Conservation (phyloP, 768 basidiomycete species). For the Lactarius pseudohatsudake region DNA sequence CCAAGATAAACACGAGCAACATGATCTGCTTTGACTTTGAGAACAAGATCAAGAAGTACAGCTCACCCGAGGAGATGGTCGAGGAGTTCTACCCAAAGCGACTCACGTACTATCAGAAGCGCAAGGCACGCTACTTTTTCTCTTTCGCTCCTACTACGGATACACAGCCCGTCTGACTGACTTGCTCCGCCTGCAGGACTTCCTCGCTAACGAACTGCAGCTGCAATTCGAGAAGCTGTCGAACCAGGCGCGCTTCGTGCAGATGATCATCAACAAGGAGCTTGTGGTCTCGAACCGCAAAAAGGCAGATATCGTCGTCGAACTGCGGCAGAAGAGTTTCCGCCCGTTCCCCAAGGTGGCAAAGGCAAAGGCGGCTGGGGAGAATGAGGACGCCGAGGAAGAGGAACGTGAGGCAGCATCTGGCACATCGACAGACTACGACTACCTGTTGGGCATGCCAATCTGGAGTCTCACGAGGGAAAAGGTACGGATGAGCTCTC, state of each 20-base stretch:
- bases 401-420: conserved; percentile 50
- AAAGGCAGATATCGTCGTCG: conserved; percentile 80
- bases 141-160: background rate
- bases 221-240: conserved; percentile 76
- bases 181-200: conserved; percentile 54
- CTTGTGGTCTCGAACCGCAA: conserved; percentile 84
- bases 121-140: conserved; percentile 62
- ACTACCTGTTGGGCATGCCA: conserved; percentile 93
- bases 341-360: conserved; percentile 83
- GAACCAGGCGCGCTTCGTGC: conserved; percentile 95
- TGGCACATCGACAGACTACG: conserved; percentile 65
- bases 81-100: conserved; percentile 91
- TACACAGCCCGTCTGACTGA: conserved; percentile 1
- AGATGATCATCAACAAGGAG: conserved; percentile 90
- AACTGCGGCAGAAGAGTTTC: conserved; percentile 83
- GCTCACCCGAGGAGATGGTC: conserved; percentile 84
- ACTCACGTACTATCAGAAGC: conserved; percentile 89
- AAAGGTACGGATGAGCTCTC: conserved; percentile 51
- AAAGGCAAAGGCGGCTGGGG: conserved; percentile 65
- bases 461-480: conserved; percentile 95
- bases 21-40: conserved; percentile 99
- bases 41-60: conserved; percentile 93
- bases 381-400: conserved; percentile 59
- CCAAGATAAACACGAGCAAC: conserved; percentile 86
- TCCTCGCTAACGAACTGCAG: conserved; percentile 80